Base-by-base conservation (phyloP, 352 stramenopile species). In the Pythium plurisporium region DNA sequence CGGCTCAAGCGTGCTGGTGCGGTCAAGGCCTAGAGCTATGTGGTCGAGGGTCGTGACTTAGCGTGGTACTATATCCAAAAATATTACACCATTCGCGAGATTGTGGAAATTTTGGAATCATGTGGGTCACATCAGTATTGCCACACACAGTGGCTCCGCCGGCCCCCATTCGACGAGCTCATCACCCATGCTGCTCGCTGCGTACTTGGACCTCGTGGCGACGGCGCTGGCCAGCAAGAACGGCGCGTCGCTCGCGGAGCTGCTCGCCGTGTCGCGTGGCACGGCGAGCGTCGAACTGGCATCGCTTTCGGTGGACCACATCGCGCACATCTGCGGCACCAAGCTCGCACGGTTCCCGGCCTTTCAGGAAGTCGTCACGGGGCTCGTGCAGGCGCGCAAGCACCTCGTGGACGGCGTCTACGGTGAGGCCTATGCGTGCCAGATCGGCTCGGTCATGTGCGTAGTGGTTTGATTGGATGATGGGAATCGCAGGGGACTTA, bases 1-100 rank as follows among this genome's bases (percentile, higher is more conserved):
- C 80, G 97, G 41, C 76, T 99, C 44, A 81, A 86, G 58, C 62
- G 67, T 29, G 83, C 80, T 7, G 72, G 72, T 19, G 82, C 73
- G 19, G 79, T 94, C 45, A 30, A 34, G 14, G 55, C 66, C 30
- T 81, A 74, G 65, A 19, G 19, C 5, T 14, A 10, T 17, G n/a
- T n/a, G n/a, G n/a, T n/a, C n/a, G n/a, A n/a, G n/a, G n/a, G n/a
- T n/a, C n/a, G n/a, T n/a, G n/a, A n/a, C n/a, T n/a, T n/a, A n/a
- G n/a, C n/a, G n/a, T n/a, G n/a, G n/a, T n/a, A n/a, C n/a, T n/a
- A n/a, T 20, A n/a, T n/a, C 11, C 27, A 27, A 46, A 47, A 58
- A 43, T 58, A 58, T 31, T 45, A 31, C 44, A 60, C 22, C 15
- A n/a, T n/a, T n/a, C n/a, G n/a, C n/a, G n/a, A 10, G 26, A 30